Conservation (phyloP, 768 basidiomycete species). For the Crepidotus variabilis region DNA sequence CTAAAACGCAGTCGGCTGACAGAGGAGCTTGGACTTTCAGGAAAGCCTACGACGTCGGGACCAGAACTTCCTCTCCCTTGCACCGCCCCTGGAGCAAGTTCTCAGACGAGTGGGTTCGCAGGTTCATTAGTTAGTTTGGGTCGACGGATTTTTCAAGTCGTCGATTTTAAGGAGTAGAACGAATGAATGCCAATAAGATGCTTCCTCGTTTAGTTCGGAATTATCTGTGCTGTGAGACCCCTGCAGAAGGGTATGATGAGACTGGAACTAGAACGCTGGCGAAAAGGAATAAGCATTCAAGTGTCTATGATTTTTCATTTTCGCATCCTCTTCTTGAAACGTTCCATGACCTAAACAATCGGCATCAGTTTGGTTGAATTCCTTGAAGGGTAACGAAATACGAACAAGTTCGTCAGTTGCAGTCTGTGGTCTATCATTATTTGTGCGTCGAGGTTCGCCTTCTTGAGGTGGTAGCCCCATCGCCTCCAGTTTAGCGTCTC, state of each 20-base stretch:
- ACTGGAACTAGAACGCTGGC: neutral
- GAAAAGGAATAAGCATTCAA: neutral
- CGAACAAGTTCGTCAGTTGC: slow-evolving; percentile 89
- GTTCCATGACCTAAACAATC: slow-evolving; percentile 75
- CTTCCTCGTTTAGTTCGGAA: too few relatives aligned
- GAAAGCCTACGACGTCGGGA: neutral
- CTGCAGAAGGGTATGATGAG: neutral
- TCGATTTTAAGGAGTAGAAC: too few relatives aligned
- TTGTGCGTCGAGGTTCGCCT: slow-evolving; percentile 40
- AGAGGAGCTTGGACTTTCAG: neutral
- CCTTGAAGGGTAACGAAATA: slow-evolving; percentile 9
- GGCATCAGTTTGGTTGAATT: slow-evolving; percentile 1
- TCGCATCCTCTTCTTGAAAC: slow-evolving; percentile 96
- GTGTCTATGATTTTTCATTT: slow-evolving; percentile 34
- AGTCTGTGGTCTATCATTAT: slow-evolving; percentile 64
- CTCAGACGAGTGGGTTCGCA: too few relatives aligned
- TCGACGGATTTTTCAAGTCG: too few relatives aligned
- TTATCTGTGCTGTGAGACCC: neutral
- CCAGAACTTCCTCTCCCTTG: neutral
- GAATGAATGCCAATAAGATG: too few relatives aligned
- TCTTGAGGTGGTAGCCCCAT: slow-evolving; percentile 69
- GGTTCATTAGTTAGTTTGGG: too few relatives aligned
- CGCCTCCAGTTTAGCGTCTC: slow-evolving; percentile 84
- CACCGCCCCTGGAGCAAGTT: neutral
- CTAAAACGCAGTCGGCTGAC: neutral